Evolutionary conservation across 495 filamentous ascomycete genomes (phyloP), one percentile per base, ranked within the genome.

Genomic region (Xylaria curta): DNA sequence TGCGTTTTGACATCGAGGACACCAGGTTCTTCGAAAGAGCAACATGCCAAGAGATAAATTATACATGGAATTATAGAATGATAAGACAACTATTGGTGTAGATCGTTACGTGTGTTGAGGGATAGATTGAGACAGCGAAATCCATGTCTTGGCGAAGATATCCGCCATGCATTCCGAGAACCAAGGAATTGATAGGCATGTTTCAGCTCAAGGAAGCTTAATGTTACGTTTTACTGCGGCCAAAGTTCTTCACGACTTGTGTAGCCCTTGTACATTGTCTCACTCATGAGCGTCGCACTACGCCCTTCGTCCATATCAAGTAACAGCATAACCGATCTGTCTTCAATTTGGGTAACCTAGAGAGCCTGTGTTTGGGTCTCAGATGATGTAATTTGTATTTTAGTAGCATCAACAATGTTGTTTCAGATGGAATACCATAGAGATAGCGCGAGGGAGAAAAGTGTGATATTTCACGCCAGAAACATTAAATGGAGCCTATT

Each of bases 91-190:
- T 69, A 38, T 44, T 70, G 6, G 72, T 54, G 76, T 70, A 72
- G 75, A 77, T 78, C 75, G 15, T 62, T 69, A 68, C 73, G 36
- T 61, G 38, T 47, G 58, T 53, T 28, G 74, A 66, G 73, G 74
- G 71, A 72, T 63, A 70, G 28, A 36, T 71, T 73, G 69, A 77
- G 70, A 74, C 77, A 77, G 21, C 61, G 51, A 71, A 74, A 77
- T 75, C 72, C 72, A 72, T 73, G 33, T 56, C 38, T 56, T 51
- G 60, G 68, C 68, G 15, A 17, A 26, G 12, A 46, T 53, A 64
- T 54, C 17, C 59, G 33, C 38, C 15, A 70, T 38, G 42, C 68
- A 70, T 70, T 70, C 68, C 56, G 21, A 49, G 36, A 3, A 9
- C 36, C 21, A 13, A 44, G 31, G 19, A 51, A 17, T 51, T 42